These are phyloP conservation scores for Trichophyton schoenleinii DNA, from an alignment of 2,329 filamentous ascomycete species.

Conservation along the genomic window DNA sequence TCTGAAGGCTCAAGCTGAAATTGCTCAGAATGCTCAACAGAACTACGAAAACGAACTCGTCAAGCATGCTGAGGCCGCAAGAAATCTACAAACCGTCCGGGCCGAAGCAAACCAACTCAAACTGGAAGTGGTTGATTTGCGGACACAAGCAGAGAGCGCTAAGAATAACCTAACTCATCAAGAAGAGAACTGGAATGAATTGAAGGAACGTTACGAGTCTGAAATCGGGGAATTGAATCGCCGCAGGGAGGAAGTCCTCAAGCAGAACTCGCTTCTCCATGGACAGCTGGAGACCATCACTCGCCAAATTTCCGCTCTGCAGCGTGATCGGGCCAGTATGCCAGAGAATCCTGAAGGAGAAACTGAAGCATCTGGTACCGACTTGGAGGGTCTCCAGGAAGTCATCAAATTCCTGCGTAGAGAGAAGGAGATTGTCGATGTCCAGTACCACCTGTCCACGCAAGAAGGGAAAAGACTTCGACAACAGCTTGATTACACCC, in stretches of 20 bases:
- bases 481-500: slow-evolving; percentile 77
- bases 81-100: slow-evolving; percentile 65
- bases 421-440: slow-evolving; percentile 95
- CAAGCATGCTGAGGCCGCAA: slow-evolving; percentile 92
- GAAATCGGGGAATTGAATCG: slow-evolving; percentile 69
- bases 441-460: slow-evolving; percentile 81
- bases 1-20: slow-evolving; percentile 82
- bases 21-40: slow-evolving; percentile 82
- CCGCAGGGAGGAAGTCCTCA: slow-evolving; percentile 69
- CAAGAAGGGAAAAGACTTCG: slow-evolving; percentile 81
- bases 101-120: slow-evolving; percentile 71
- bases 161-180: slow-evolving; percentile 66
- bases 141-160: slow-evolving; percentile 73
- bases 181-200: slow-evolving; percentile 78
- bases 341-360: slow-evolving; percentile 39
- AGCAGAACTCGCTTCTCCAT: slow-evolving; percentile 84
- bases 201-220: slow-evolving; percentile 65
- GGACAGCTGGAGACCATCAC: slow-evolving; percentile 76
- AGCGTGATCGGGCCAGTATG: slow-evolving; percentile 55
- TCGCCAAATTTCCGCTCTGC: slow-evolving; percentile 63
- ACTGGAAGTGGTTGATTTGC: slow-evolving; percentile 60
- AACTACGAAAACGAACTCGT: slow-evolving; percentile 91
- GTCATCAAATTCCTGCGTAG: slow-evolving; percentile 82
- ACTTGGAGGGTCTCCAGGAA: slow-evolving; percentile 68
- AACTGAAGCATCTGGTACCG: slow-evolving; percentile 41